Percentiles rank a stretch among this genome's conserved stretches.
These are phyloP conservation scores for Dorcoceras hygrometricum DNA, from an alignment of 257 asterid genomes.

Conservation along the genomic window DNA sequence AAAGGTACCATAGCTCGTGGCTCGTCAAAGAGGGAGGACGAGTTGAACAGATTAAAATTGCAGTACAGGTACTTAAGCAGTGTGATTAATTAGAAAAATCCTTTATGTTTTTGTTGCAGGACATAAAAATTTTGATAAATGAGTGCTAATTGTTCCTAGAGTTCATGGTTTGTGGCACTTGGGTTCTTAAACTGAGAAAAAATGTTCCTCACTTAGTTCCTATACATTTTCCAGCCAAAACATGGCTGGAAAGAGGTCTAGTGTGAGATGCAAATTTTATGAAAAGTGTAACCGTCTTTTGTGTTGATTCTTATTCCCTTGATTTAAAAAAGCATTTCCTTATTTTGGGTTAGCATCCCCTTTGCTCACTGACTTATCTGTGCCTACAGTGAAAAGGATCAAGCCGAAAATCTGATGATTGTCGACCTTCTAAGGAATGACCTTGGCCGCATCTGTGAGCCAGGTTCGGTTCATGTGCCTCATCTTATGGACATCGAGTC, in stretches of 20 bases:
- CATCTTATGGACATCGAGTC: slow-evolving; percentile 93
- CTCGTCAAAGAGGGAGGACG: slow-evolving; percentile 58
- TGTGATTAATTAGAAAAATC: not conserved
- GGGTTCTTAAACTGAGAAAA: not conserved
- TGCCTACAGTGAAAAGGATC: slow-evolving; percentile 85
- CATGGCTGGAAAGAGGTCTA: too few relatives aligned
- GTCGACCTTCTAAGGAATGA: slow-evolving; percentile 95
- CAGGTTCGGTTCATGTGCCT: slow-evolving; percentile 93
- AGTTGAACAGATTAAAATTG: slow-evolving; percentile 60
- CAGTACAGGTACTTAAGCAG: slow-evolving; percentile 58
- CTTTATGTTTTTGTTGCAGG: not conserved
- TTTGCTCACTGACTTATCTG: not conserved
- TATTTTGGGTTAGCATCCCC: not conserved
- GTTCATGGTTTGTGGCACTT: not conserved
- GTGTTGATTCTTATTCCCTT: not conserved
- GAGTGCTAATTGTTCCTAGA: not conserved
- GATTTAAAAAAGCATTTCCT: not conserved
- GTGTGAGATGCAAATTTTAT: too few relatives aligned
- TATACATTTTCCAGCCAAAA: not conserved
- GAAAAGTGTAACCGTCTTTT: not conserved
- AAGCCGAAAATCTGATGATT: slow-evolving; percentile 96
- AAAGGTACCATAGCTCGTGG: slow-evolving; percentile 98
- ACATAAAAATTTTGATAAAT: not conserved
- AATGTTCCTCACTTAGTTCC: not conserved
- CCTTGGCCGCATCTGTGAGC: slow-evolving; percentile 96